Base-by-base conservation (phyloP, 2,329 filamentous ascomycete species). In the Daldinia eschscholtzii region DNA sequence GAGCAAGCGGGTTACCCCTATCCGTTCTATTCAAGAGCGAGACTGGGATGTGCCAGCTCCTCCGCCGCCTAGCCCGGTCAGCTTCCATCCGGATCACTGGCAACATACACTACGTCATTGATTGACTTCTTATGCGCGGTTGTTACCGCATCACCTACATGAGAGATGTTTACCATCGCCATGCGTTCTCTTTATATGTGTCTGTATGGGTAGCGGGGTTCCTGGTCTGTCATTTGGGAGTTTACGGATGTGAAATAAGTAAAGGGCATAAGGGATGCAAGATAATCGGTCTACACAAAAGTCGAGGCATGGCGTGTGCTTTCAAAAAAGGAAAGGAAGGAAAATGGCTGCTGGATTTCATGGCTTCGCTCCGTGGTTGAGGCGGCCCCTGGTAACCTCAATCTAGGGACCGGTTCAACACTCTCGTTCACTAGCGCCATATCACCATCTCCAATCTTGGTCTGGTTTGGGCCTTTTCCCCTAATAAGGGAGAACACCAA, bases 21-120 rank as follows among this genome's bases (percentile, higher is more conserved):
- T 83, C 68, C 85, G 83, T 71, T 80, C 81, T 71, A 87, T 88
- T 73, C 82, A 82, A 70, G 85, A 88, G 74, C 81, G 86, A 65
- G 88, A 90, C 78, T 91, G 89, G 80, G 83, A 84, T 35, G 88
- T 90, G 20, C 89, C 89, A n/a, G 88, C 88, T 13, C 87, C 89
- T 44, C 89, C 89, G 12, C 89, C 89, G 20, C 88, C 89, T 12
- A 89, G 86, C 72, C 89, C 89, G 6, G 86, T 91, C 76, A 87
- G 86, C 79, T 90, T 89, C 75, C 84, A 86, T 33, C 78, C 81
- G 26, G 87, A 89, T 64, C 83, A 86, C 76, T 89, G 87, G 86
- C 81, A 84, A 60, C 77, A 79, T 39, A 76, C 77, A 23, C 62
- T 79, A 50, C 78, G 76, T 69, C 77, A 75, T 67, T 81, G 70